Evolutionary conservation across 1,284 basidiomycete genomes (phyloP).

Genomic region (Leccinum subrobustum): DNA sequence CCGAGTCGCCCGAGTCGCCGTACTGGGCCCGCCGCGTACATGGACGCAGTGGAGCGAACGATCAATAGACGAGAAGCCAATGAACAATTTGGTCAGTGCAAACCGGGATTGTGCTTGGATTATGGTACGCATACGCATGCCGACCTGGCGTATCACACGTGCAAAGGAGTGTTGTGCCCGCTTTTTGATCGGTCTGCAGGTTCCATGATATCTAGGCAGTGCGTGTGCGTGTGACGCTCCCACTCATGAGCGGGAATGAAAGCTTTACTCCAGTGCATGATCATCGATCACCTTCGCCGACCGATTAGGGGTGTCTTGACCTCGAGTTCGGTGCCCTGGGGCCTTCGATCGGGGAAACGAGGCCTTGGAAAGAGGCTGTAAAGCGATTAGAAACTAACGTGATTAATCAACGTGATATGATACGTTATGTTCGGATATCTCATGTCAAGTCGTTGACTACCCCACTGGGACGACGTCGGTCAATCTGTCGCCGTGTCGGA

Average conservation of each 20-base stretch:
- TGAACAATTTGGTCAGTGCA: neutral
- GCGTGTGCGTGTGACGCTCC: neutral
- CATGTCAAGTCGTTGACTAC: neutral
- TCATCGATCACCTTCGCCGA: neutral
- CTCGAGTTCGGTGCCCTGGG: neutral
- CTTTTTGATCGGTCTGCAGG: neutral
- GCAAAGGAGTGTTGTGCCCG: neutral
- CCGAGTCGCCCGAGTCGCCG: neutral
- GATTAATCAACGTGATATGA: neutral
- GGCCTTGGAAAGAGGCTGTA: neutral
- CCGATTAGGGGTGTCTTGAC: neutral
- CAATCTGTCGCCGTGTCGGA: neutral
- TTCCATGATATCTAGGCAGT: neutral
- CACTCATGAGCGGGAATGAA: neutral
- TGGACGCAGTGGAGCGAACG: slow-evolving; percentile 1
- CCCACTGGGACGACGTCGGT: neutral
- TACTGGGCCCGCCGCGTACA: slow-evolving; percentile 1
- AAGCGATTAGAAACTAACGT: neutral
- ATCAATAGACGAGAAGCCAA: neutral
- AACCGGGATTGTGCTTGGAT: neutral
- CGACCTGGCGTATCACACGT: neutral
- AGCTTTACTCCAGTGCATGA: neutral
- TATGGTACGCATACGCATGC: neutral
- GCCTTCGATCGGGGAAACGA: neutral
- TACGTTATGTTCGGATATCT: neutral